Percentiles rank a stretch among this genome's conserved stretches.
Conservation (phyloP, 2,329 filamentous ascomycete species). For the Aaosphaeria pasadenensis region DNA sequence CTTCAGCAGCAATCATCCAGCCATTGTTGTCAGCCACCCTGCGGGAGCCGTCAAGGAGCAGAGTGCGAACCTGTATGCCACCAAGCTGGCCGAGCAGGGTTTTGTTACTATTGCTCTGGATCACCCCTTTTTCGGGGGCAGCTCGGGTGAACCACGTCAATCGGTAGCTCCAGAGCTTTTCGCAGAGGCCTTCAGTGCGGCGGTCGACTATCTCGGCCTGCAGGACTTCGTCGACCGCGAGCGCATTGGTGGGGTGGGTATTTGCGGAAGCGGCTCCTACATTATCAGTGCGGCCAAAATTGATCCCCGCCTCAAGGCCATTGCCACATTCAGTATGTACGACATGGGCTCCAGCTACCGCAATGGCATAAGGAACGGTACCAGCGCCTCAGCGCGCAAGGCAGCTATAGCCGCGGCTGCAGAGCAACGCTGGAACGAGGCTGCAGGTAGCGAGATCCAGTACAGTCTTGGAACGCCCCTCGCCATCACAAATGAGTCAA, state of each 20-base stretch:
- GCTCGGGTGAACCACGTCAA: conserved; percentile 23
- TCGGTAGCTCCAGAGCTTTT: conserved; percentile 23
- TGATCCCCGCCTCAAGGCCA: conserved; percentile 19
- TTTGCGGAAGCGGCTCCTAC: conserved; percentile 30
- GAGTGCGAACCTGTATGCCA: conserved; percentile 29
- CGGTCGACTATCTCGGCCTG: conserved; percentile 26
- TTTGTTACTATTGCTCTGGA: conserved; percentile 25
- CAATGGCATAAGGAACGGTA: conserved; percentile 8
- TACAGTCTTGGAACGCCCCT: conserved; percentile 6
- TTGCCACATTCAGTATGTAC: conserved; percentile 20
- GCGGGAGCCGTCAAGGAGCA: conserved; percentile 32
- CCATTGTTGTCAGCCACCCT: conserved; percentile 26
- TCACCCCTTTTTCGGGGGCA: conserved; percentile 21
- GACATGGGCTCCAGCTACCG: conserved; percentile 12
- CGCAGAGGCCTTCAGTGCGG: conserved; percentile 28
- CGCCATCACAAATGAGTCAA: conserved; percentile 15
- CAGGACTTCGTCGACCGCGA: conserved; percentile 21
- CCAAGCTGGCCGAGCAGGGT: conserved; percentile 22
- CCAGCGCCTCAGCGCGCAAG: conserved; percentile 10
- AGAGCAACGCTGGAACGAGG: conserved; percentile 9
- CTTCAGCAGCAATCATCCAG: conserved; percentile 4
- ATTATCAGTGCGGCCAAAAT: conserved; percentile 38
- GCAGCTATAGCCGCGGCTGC: conserved; percentile 5
- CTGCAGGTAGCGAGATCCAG: conserved; percentile 5
- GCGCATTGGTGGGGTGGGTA: conserved; percentile 28